Evolutionary conservation across 1,284 basidiomycete genomes (phyloP).

Genomic region (Ganoderma sinense): DNA sequence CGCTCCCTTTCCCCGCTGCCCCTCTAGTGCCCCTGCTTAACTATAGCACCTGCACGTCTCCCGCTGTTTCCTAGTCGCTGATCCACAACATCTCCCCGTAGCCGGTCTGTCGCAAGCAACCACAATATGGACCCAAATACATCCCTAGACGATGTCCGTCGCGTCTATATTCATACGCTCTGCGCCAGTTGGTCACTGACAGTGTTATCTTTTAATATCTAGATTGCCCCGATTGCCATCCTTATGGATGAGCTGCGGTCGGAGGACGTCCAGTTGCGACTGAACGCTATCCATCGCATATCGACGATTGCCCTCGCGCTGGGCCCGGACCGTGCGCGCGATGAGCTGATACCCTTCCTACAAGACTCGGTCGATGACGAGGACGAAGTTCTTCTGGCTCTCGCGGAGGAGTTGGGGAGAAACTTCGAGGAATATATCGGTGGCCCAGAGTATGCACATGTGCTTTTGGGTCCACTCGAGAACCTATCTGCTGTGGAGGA

Average conservation of each 20-base stretch:
- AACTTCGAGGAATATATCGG: constrained; percentile 96
- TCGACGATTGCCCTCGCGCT: constrained; percentile 98
- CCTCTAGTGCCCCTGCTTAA: constrained; percentile 4
- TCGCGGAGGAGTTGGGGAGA: constrained; percentile 95
- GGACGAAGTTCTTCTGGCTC: constrained; percentile 96
- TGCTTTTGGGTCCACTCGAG: constrained; percentile 93
- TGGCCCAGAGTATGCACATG: constrained; percentile 88
- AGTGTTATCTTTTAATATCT: background rate
- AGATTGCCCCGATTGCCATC: constrained; percentile 88
- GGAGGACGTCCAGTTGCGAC: constrained; percentile 92
- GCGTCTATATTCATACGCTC: too few species aligned
- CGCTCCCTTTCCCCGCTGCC: constrained; percentile 8
- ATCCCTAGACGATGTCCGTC: constrained; percentile 26
- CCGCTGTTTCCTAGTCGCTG: background rate
- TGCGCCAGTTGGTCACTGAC: background rate
- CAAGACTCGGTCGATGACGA: constrained; percentile 99
- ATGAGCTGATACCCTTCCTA: constrained; percentile 97
- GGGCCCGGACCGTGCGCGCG: constrained; percentile 93
- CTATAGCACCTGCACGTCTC: background rate
- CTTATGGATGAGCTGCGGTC: constrained; percentile 96
- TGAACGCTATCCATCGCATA: constrained; percentile 98
- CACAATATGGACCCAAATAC: constrained; percentile 29
- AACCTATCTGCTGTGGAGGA: constrained; percentile 98
- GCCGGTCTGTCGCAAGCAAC: constrained; percentile 8
- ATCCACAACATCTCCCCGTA: background rate